Evolutionary conservation across 2,329 filamentous ascomycete species (phyloP).

Genomic region (Basipetospora chlamydospora): DNA sequence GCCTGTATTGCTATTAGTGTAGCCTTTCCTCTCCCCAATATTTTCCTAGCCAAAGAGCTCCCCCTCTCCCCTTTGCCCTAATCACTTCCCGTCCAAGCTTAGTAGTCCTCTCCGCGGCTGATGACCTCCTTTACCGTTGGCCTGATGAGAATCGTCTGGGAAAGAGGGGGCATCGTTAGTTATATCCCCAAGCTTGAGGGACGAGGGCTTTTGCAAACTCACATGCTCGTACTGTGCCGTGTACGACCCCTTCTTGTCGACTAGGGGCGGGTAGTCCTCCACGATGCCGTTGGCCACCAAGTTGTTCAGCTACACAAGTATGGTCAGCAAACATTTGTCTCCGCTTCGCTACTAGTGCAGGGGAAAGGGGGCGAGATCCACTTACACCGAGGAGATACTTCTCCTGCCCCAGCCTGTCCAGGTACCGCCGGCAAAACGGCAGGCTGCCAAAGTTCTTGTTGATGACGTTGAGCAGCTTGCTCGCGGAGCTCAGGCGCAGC

Average conservation of each 20-base stretch:
- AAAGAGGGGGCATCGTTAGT: not conserved
- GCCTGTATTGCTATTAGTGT: too few relatives aligned
- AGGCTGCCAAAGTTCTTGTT: slow-evolving; percentile 83
- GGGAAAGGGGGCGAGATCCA: slow-evolving; percentile 7
- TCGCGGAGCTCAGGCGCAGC: slow-evolving; percentile 59
- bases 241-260: slow-evolving; percentile 77
- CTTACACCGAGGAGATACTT: slow-evolving; percentile 72
- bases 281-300: slow-evolving; percentile 66
- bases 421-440: slow-evolving; percentile 69
- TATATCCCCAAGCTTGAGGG: not conserved
- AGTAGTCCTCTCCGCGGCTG: slow-evolving; percentile 66
- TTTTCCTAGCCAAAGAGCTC: too few relatives aligned
- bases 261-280: slow-evolving; percentile 68
- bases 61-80: too few relatives aligned
- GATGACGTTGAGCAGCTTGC: slow-evolving; percentile 65
- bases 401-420: slow-evolving; percentile 75
- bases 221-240: slow-evolving; percentile 84
- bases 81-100: too few relatives aligned
- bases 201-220: slow-evolving; percentile 21
- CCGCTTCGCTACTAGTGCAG: too few relatives aligned
- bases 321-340: not conserved
- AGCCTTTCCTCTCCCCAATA: too few relatives aligned
- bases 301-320: slow-evolving; percentile 53
- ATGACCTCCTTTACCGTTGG: slow-evolving; percentile 68
- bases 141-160: slow-evolving; percentile 52